Base-by-base conservation (phyloP, 140 eudicot genomes). In the Anethum foeniculum region DNA sequence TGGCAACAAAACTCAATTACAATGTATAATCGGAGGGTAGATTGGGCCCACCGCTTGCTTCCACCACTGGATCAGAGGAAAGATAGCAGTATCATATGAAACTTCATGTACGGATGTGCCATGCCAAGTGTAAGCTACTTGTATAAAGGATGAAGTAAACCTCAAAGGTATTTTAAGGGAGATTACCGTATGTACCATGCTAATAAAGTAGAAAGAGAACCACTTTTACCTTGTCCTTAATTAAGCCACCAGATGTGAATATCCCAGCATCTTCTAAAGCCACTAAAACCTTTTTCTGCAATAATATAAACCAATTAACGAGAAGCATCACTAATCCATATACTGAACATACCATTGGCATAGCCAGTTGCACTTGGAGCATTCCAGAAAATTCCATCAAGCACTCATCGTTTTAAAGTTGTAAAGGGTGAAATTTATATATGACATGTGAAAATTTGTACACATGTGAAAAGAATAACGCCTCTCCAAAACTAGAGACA, bases 221-320 rank as follows among this genome's bases (percentile, higher is more conserved):
- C 19, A 34, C 67, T 69, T 25, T 81, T 89, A 95, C 99, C 99
- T 95, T 95, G 87, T 95, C 99, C 84, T 89, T 95, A 74, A 95
- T 87, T 88, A 93, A 87, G 85, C 98, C 98, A 77, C 97, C 96
- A 11, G 98, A 95, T 65, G 96, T 91, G 82, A 95, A 95, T 30
- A 95, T 79, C 67, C 99, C 99, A 79, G 97, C 99, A 80, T 91
- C 92, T 87, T 95, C 98, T 89, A 95, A 84, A 75, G 99, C 99
- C 43, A 32, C 28, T 39, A 95, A 83, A 82, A 93, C 91, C 72
- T 86, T 95, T 88, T 87, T 88, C 99, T 95, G 93, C 90, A 62
- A 92, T 49, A 28, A 77, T 43, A 19, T 74, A 44, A 65, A 25
- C 76, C 28, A 56, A n/a, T 81, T 1, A 72, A 62, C 13, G 52